Percentiles rank a stretch among this genome's conserved stretches.
Conservation (phyloP, 2,329 filamentous ascomycete genomes). For the Colletotrichum sp. region DNA sequence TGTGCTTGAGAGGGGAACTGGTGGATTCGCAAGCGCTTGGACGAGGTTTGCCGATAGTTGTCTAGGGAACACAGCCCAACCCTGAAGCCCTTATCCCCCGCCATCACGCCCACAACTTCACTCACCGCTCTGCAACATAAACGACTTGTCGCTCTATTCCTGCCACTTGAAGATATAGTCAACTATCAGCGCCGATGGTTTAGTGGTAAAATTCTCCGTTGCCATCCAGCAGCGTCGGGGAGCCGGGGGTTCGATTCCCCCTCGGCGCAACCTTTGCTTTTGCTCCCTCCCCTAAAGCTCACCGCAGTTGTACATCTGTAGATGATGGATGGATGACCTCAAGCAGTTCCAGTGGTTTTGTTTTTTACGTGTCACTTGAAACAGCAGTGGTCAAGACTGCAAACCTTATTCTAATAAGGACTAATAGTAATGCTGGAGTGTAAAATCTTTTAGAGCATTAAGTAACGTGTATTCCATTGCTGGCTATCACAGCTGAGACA, state of each 20-base stretch:
- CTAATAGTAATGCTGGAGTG: not conserved
- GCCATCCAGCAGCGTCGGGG: conserved; percentile 19
- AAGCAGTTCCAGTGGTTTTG: not conserved
- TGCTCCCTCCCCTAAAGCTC: not conserved
- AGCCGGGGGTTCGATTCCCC: conserved; percentile 22
- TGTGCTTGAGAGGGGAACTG: not conserved
- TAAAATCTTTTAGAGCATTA: not conserved
- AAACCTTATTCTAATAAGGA: not conserved
- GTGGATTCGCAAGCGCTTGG: not conserved
- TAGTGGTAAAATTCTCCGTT: conserved; percentile 24
- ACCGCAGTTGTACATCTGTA: not conserved
- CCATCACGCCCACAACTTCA: not conserved
- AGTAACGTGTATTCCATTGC: not conserved
- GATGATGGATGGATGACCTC: not conserved
- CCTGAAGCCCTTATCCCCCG: conserved; percentile 8
- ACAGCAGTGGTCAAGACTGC: not conserved
- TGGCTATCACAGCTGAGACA: not conserved
- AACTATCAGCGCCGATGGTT: conserved; percentile 13
- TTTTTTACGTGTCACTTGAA: not conserved
- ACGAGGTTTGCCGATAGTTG: not conserved
- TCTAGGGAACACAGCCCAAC: not conserved
- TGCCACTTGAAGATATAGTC: not conserved
- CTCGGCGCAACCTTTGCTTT: conserved; percentile 11
- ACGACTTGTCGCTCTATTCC: rapidly evolving
- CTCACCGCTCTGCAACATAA: not conserved